Percentiles rank a stretch among this genome's conserved stretches.
These are phyloP conservation scores for Leccinellum rugosiceps DNA, from an alignment of 768 basidiomycete species.

Conservation along the genomic window DNA sequence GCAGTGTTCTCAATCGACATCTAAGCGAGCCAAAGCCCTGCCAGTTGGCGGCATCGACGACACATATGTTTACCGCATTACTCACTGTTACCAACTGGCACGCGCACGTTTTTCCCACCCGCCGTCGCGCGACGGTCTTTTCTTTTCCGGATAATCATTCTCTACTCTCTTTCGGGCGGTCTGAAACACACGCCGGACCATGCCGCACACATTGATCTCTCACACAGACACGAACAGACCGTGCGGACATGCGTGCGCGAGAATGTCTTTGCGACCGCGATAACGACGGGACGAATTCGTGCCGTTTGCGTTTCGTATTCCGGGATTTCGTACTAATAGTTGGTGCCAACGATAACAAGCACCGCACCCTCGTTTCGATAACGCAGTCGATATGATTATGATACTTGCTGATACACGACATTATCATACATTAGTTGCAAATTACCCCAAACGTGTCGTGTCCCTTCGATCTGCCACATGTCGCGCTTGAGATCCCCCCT, in stretches of 20 bases:
- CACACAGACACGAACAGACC: constrained; percentile 15
- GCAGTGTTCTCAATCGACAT: not conserved
- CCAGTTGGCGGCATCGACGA: not conserved
- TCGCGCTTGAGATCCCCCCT: not conserved
- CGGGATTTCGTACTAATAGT: not conserved
- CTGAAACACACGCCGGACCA: not conserved
- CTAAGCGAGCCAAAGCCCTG: not conserved
- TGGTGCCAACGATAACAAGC: not conserved
- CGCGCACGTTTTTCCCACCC: not conserved
- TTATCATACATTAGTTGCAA: not conserved
- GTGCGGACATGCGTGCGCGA: not conserved
- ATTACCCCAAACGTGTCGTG: not conserved
- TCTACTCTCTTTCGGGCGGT: not conserved
- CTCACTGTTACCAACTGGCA: not conserved
- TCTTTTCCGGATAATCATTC: not conserved
- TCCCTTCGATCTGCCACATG: not conserved
- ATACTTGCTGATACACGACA: not conserved
- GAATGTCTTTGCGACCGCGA: constrained; percentile 1
- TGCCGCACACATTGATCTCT: not conserved
- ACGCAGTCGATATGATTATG: not conserved
- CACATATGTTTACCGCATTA: not conserved
- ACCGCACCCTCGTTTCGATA: constrained; percentile 13
- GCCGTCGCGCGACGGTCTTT: not conserved
- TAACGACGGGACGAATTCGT: constrained; percentile 6
- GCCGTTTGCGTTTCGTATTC: not conserved